Evolutionary conservation across 2,329 filamentous ascomycete genomes (phyloP), one percentile per base, ranked within the genome.

Genomic region (Fusarium tuaranense): DNA sequence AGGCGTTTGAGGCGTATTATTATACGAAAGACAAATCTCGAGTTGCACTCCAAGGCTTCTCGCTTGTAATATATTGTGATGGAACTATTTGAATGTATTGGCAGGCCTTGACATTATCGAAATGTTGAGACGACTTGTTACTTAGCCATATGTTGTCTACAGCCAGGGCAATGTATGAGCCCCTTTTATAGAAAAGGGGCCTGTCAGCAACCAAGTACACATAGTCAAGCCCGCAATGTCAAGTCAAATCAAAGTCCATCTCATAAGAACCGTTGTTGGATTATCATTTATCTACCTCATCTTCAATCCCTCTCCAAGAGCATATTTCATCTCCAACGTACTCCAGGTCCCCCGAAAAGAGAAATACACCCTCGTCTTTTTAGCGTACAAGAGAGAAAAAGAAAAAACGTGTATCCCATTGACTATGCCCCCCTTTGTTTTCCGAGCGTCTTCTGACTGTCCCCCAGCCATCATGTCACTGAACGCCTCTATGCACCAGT

Each of bases 401-500:
- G 69, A 64, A 22, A 20, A 41, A 41, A 41, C 36, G 73, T 57
- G 60, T 62, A 61, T 60, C 71, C 71, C 74, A 73, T 75, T 20
- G 46, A 72, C 61, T 64, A 65, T 67, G 27, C n/a, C 69, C 72
- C 20, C 16, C 46, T 51, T 53, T 38, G 51, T 53, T 51, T 30
- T 30, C 48, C 18, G 18, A 48, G 22, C 44, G 7, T 27, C 25
- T 27, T 27, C 25, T 27, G 25, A 27, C 25, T 27, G 25, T 27
- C 25, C 25, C 25, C 25, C 25, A 27, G 39, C n/a, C 25, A 10
- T 18, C 22, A 25, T 14, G 3, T 44, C 30, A 7, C 20, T 27
- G 27, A 14, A 4, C 20, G 41, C 63, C 22, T 70, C 68, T 68
- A 94, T 59, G 88, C 89, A 55, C 94, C 94, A 18, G 93, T 93